These are phyloP conservation scores for Stropharia rugosoannulata DNA, from an alignment of 768 basidiomycete genomes.

Conservation along the genomic window DNA sequence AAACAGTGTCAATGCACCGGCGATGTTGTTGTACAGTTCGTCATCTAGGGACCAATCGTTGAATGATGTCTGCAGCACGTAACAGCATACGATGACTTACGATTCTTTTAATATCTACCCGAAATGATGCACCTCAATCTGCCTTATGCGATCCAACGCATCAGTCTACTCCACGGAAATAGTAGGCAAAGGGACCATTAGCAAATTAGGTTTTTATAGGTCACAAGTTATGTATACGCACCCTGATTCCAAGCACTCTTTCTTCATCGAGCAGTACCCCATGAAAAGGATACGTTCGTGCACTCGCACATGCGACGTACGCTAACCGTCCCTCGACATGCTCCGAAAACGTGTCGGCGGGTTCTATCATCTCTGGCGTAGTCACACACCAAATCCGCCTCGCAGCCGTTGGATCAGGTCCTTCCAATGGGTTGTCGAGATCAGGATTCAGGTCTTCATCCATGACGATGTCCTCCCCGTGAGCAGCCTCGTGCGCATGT, in stretches of 20 bases:
- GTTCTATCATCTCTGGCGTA: constrained; percentile 4
- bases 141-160: constrained; percentile 6
- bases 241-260: constrained; percentile 31
- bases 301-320: constrained; percentile 16
- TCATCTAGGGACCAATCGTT: too few species aligned
- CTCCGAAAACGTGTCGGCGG: constrained; percentile 17
- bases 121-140: constrained; percentile 17
- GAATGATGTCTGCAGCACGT: background rate
- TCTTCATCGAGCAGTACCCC: constrained; percentile 39
- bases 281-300: constrained; percentile 15
- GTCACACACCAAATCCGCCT: constrained; percentile 5
- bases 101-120: constrained; percentile 6
- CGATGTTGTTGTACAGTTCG: too few species aligned
- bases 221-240: constrained; percentile 13
- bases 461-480: background rate
- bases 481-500: background rate
- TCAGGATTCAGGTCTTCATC: background rate
- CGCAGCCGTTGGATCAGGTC: background rate
- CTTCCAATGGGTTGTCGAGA: background rate
- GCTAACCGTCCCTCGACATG: constrained; percentile 20
- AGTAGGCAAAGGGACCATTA: background rate
- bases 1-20: too few species aligned
- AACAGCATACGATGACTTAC: background rate
- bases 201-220: background rate
- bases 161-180: constrained; percentile 11